Conservation (phyloP, 768 basidiomycete genomes). For the Tricholoma saponaceum region DNA sequence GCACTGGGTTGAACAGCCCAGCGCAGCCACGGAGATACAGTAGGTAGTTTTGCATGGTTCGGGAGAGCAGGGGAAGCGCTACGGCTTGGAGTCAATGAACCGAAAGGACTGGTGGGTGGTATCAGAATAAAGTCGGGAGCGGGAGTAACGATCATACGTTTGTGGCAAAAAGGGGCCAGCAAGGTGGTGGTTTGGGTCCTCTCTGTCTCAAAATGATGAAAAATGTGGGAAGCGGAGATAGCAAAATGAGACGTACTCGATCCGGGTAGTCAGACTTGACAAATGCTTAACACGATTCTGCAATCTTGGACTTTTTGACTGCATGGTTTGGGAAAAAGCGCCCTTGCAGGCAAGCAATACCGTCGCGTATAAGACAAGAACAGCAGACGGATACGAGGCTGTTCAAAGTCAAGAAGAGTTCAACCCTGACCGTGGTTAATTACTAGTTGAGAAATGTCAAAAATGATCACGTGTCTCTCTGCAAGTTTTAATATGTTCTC, state of each 20-base stretch:
- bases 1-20: slow-evolving; percentile 78
- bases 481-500: too few species aligned
- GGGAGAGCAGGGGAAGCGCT: slow-evolving; percentile 27
- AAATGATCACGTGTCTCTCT: too few species aligned
- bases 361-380: too few species aligned
- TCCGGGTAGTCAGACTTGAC: slow-evolving; percentile 15
- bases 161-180: slow-evolving; percentile 60
- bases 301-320: background rate
- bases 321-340: too few species aligned
- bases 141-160: slow-evolving; percentile 39
- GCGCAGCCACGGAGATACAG: slow-evolving; percentile 41
- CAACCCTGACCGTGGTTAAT: too few species aligned
- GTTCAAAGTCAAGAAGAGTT: too few species aligned
- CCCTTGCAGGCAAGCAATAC: too few species aligned
- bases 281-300: slow-evolving; percentile 3
- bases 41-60: slow-evolving; percentile 7
- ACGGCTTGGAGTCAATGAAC: slow-evolving; percentile 32
- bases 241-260: slow-evolving; percentile 22
- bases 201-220: slow-evolving; percentile 26
- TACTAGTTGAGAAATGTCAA: too few species aligned
- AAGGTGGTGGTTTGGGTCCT: slow-evolving; percentile 56
- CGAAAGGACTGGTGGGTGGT: slow-evolving; percentile 32
- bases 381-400: too few species aligned
- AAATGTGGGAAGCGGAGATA: background rate
- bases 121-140: slow-evolving; percentile 7